Conservation (phyloP, 805 yeast genomes). For the Starmerella vitae region DNA sequence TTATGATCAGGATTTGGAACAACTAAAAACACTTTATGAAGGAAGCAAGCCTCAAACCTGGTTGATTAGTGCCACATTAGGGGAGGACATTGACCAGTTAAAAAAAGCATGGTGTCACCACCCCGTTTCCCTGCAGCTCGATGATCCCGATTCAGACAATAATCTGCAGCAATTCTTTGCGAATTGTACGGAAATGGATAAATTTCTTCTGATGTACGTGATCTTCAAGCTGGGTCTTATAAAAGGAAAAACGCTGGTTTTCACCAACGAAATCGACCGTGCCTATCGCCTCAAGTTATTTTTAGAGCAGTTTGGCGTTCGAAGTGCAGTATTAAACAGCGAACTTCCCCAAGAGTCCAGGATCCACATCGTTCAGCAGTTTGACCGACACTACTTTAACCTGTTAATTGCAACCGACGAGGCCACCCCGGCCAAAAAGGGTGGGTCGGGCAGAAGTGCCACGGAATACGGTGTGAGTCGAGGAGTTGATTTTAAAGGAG, state of each 20-base stretch:
- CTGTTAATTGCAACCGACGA: conserved; percentile 93
- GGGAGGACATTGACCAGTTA: conserved; percentile 67
- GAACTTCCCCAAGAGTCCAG: conserved; percentile 89
- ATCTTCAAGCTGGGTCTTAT: conserved; percentile 77
- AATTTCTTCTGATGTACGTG: conserved; percentile 78
- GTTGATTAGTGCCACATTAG: conserved; percentile 91
- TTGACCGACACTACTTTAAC: conserved; percentile 76
- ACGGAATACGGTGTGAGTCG: conserved; percentile 84
- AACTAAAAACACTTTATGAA: conserved; percentile 28
- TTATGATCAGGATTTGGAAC: conserved; percentile 67
- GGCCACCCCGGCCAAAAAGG: conserved; percentile 35
- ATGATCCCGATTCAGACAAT: conserved; percentile 44
- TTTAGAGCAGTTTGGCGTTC: conserved; percentile 87
- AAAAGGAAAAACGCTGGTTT: conserved; percentile 79
- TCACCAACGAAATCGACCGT: conserved; percentile 89
- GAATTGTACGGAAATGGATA: conserved; percentile 77
- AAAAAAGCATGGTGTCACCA: conserved; percentile 65
- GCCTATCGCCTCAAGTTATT: conserved; percentile 85
- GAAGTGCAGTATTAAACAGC: conserved; percentile 74
- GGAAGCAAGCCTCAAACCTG: conserved; percentile 51
- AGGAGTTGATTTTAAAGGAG: conserved; percentile 93
- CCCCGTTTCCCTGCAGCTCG: conserved; percentile 69
- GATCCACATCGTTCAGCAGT: conserved; percentile 88
- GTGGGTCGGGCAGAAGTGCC: conserved; percentile 10
- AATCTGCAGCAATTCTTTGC: conserved; percentile 76